Base-by-base conservation (phyloP, 225 moss, liverwort and hornwort species). In the Takakia lepidozioides region DNA sequence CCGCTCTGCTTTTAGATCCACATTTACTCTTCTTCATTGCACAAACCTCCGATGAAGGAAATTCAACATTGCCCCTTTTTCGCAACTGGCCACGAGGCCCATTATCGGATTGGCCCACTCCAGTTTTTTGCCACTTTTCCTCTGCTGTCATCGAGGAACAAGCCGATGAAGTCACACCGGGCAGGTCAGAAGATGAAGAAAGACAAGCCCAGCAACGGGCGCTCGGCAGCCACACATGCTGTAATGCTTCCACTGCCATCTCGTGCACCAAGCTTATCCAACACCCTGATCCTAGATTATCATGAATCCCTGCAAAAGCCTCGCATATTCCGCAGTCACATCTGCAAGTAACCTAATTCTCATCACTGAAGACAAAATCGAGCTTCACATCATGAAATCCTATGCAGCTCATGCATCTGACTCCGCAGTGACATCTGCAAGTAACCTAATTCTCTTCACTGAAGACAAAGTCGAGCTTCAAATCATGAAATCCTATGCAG, bases 171-270 rank as follows among this genome's bases (percentile, higher is more conserved):
- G 34, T 10, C 15, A 27, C 44, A 13, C 34, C n/a, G 27, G 27
- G 11, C 24, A 22, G 47, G 55, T 47, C 48, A 4, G 40, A 13
- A 5, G 57, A 30, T 10, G 60, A 35, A 6, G 67, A 53, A 28
- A 66, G 44, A 38, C 66, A 73, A 14, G 78, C 78, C 78, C 78
- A 78, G 48, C 73, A 65, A 41, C 62, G 65, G 8, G 78, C 58
- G 27, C 52, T 55, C 1, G 78, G 63, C 69, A 78, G 56, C 78
- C 78, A 78, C 42, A 73, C 78, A 40, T 58, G 69, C 15, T 65
- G 78, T 37, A 22, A 20, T 26, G 45, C 38, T 13, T 49, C 62
- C 65, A 69, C 69, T 22, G 13, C 54, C 38, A 30, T 9, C 38
- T 45, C 16, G n/a, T n/a, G n/a, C n/a, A n/a, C n/a, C n/a, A n/a